Evolutionary conservation across 106 monocot genomes (phyloP).

Genomic region (Posidonia australis): DNA sequence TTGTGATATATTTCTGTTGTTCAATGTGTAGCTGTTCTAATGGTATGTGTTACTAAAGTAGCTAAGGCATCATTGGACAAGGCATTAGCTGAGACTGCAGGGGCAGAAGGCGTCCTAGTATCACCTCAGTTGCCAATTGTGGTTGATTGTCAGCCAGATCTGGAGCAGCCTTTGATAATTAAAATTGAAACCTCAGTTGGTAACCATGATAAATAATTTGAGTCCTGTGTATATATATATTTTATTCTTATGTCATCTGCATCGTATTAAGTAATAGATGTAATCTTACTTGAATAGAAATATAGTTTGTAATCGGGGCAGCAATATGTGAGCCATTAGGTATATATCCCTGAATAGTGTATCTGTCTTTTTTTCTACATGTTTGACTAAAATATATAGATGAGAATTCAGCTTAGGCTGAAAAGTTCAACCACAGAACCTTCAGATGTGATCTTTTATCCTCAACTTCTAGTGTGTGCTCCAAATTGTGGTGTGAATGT

Average conservation of each 20-base stretch:
- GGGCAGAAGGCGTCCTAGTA: slow-evolving; percentile 32
- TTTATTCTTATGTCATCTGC: neutral
- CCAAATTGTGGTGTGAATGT: too few species aligned
- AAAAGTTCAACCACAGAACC: too few species aligned
- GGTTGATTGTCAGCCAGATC: slow-evolving; percentile 16
- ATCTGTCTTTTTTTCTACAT: too few species aligned
- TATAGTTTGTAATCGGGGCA: too few species aligned
- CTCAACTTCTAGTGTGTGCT: too few species aligned
- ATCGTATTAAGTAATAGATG: too few species aligned
- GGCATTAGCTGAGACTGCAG: slow-evolving; percentile 74
- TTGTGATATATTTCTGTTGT: slow-evolving; percentile 1
- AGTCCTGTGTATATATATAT: neutral
- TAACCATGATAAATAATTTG: neutral
- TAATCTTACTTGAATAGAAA: neutral
- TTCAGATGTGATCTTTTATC: too few species aligned
- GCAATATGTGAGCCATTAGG: too few species aligned
- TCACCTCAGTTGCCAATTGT: slow-evolving; percentile 46
- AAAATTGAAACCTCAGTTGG: slow-evolving; percentile 48
- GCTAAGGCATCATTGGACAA: slow-evolving; percentile 83
- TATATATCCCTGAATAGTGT: too few species aligned
- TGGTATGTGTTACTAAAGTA: slow-evolving; percentile 77
- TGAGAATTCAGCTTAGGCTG: too few species aligned
- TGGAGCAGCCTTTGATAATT: slow-evolving; percentile 65
- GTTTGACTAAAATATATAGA: too few species aligned
- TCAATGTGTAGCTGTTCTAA: slow-evolving; percentile 44